Evolutionary conservation across 2,329 filamentous ascomycete genomes (phyloP).

Genomic region (Talaromyces sp.): DNA sequence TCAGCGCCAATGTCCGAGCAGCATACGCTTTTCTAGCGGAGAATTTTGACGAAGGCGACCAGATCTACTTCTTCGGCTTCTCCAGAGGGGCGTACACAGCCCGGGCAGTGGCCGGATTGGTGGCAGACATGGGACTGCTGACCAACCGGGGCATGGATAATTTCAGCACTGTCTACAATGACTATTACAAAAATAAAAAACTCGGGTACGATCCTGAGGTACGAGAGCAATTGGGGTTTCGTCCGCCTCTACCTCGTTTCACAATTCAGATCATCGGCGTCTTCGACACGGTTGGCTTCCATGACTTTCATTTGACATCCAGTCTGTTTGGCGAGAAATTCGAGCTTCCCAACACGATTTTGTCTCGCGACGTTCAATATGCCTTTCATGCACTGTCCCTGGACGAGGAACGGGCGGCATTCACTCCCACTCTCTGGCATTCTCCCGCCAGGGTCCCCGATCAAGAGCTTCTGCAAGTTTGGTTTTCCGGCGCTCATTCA

Average conservation of each 20-base stretch:
- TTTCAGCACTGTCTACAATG: conserved; percentile 19
- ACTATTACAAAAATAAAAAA: conserved; percentile 19
- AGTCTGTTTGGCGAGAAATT: conserved; percentile 16
- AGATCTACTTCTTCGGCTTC: conserved; percentile 48
- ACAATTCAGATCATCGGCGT: conserved; percentile 41
- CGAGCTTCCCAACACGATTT: conserved; percentile 36
- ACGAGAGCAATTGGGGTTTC: conserved; percentile 14
- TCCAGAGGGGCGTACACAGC: conserved; percentile 45
- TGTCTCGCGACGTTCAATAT: conserved; percentile 34
- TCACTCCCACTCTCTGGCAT: conserved; percentile 40
- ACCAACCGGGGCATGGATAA: conserved; percentile 26
- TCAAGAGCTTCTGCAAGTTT: conserved; percentile 40
- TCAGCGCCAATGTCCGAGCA: conserved; percentile 21
- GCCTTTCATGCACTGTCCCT: conserved; percentile 43
- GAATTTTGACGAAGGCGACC: conserved; percentile 49
- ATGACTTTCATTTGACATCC: conserved; percentile 14
- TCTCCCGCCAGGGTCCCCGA: conserved; percentile 36
- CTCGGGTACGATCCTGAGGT: conserved; percentile 3
- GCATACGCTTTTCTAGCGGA: conserved; percentile 46
- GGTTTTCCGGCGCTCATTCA: conserved; percentile 44
- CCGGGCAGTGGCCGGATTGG: conserved; percentile 41
- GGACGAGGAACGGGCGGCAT: conserved; percentile 38
- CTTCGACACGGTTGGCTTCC: conserved; percentile 40
- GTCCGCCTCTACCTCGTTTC: conserved; percentile 14
- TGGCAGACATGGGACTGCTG: conserved; percentile 43